Percentiles rank a stretch among this genome's conserved stretches.
Evolutionary conservation across 768 basidiomycete species (phyloP).

Genomic region (Tylopilus balloui): DNA sequence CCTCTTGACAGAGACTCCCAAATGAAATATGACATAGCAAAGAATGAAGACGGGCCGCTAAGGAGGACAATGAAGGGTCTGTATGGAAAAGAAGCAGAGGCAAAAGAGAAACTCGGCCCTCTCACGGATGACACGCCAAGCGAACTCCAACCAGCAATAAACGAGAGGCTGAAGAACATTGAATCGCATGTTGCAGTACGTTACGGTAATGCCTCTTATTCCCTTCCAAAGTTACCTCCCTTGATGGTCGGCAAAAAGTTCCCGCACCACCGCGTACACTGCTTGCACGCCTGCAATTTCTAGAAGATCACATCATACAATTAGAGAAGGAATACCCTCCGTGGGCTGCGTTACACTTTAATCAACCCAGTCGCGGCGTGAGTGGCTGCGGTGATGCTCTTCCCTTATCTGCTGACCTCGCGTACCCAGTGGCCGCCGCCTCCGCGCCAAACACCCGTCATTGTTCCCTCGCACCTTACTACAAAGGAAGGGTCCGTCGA

Average conservation of each 20-base stretch:
- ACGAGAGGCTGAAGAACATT: slow-evolving; percentile 60
- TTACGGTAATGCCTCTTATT: slow-evolving; percentile 51
- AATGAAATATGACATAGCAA: slow-evolving; percentile 86
- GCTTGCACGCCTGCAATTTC: slow-evolving; percentile 57
- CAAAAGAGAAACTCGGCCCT: slow-evolving; percentile 9
- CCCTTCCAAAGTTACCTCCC: not conserved
- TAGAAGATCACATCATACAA: slow-evolving; percentile 73
- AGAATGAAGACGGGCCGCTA: slow-evolving; percentile 75
- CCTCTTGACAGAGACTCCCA: slow-evolving; percentile 67
- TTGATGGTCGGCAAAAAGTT: slow-evolving; percentile 40
- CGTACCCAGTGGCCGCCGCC: slow-evolving; percentile 74
- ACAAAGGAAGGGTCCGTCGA: slow-evolving; percentile 23
- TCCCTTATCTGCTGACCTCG: not conserved
- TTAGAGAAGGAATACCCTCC: slow-evolving; percentile 82
- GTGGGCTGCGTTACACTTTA: slow-evolving; percentile 87
- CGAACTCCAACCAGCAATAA: slow-evolving; percentile 52
- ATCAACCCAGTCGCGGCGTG: slow-evolving; percentile 77
- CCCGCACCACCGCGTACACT: slow-evolving; percentile 66
- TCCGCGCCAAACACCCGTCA: slow-evolving; percentile 70
- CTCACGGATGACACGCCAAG: slow-evolving; percentile 34
- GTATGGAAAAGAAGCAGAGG: slow-evolving; percentile 8
- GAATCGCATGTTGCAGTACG: slow-evolving; percentile 70
- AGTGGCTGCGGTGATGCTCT: slow-evolving; percentile 26
- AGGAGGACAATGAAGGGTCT: slow-evolving; percentile 48
- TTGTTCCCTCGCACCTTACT: slow-evolving; percentile 67